Evolutionary conservation across 192 early-diverging fungal species (phyloP).

Genomic region (Obelidium mucronatum): DNA sequence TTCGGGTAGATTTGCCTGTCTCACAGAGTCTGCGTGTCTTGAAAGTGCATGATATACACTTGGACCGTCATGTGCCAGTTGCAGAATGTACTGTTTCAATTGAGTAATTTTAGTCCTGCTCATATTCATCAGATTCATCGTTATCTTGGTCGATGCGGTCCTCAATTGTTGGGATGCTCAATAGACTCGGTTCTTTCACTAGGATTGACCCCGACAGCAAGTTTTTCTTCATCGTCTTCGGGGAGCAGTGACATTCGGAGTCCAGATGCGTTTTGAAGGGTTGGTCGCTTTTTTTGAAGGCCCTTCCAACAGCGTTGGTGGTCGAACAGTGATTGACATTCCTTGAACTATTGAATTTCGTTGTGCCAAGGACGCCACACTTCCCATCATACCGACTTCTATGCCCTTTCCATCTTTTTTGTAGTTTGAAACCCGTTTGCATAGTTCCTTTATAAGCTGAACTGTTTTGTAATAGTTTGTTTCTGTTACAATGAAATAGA

Average conservation of each 20-base stretch:
- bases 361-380: not conserved
- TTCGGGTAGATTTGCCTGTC: not conserved
- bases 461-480: not conserved
- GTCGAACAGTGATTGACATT: no score
- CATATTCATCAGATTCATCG: not conserved
- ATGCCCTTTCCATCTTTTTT: not conserved
- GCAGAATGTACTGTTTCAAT: not conserved
- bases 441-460: constrained; percentile 5
- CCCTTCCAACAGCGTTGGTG: no score
- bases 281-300: no score
- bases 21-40: not conserved
- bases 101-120: not conserved
- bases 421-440: not conserved
- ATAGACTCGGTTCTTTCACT: not conserved
- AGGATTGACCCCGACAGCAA: not conserved
- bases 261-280: no score
- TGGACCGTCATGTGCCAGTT: not conserved
- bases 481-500: not conserved
- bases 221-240: not conserved
- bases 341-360: no score
- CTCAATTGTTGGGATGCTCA: not conserved
- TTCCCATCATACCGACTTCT: not conserved
- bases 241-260: no score
- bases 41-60: not conserved
- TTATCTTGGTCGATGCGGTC: not conserved